A percentile compares a stretch with the other conserved stretches of the same genome.
phyloP scores from a whole-genome alignment of 495 filamentous ascomycete species.

The Trichoderma virens region DNA sequence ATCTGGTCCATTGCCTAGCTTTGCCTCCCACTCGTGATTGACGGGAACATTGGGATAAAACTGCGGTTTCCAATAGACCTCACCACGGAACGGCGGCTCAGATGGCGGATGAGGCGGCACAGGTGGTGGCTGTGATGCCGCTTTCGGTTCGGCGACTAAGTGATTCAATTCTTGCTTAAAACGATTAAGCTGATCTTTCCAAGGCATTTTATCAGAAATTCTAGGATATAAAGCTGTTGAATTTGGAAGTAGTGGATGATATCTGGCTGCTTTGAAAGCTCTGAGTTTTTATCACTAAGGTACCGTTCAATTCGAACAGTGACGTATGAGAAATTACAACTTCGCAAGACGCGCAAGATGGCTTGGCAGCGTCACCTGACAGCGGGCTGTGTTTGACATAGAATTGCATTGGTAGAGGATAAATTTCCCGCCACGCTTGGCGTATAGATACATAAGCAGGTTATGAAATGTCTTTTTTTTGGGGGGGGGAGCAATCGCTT shows the following conservation, averaged over 20 bases:
- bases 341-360: neutral
- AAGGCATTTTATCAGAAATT: neutral
- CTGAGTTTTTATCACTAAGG: neutral
- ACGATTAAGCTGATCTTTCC: slow-evolving; percentile 1
- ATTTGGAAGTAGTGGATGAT: neutral
- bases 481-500: no score
- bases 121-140: neutral
- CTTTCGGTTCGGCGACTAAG: neutral
- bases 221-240: neutral
- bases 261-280: neutral
- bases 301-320: neutral
- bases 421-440: neutral
- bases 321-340: neutral
- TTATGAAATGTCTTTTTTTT: no score
- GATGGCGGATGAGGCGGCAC: neutral
- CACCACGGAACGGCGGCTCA: neutral
- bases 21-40: slow-evolving; percentile 24
- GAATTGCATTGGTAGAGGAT: no score
- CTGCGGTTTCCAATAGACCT: slow-evolving; percentile 29
- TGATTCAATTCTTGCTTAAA: slow-evolving; percentile 4
- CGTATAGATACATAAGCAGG: no score
- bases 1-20: slow-evolving; percentile 33
- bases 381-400: neutral
- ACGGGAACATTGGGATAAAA: slow-evolving; percentile 27
- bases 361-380: slow-evolving; percentile 1